A percentile compares a stretch with the other conserved stretches of the same genome.
phyloP scores from a whole-genome alignment of 805 yeast genomes.

The Pichia heedii region DNA sequence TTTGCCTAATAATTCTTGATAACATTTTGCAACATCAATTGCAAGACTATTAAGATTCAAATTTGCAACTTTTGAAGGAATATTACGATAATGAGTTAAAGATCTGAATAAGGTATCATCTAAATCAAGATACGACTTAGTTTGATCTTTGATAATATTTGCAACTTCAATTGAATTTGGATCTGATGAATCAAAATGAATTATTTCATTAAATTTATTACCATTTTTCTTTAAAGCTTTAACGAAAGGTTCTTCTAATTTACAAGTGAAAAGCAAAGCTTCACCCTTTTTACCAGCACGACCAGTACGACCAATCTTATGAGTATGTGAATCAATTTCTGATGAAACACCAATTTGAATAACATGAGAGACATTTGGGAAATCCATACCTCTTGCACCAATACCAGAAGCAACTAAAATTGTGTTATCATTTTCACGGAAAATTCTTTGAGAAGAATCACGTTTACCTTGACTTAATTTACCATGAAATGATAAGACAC shows the following conservation, averaged over 20 bases:
- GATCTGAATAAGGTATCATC: slow-evolving; percentile 12
- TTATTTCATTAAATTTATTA: slow-evolving; percentile 41
- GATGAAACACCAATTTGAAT: slow-evolving; percentile 73
- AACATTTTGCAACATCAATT: slow-evolving; percentile 26
- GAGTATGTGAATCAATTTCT: slow-evolving; percentile 73
- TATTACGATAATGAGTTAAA: slow-evolving; percentile 14
- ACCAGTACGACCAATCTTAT: slow-evolving; percentile 94
- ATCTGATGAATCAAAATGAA: slow-evolving; percentile 29
- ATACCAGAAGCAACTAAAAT: slow-evolving; percentile 82
- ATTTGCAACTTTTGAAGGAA: slow-evolving; percentile 21
- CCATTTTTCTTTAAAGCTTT: slow-evolving; percentile 42
- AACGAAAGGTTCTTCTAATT: slow-evolving; percentile 49
- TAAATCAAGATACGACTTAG: slow-evolving; percentile 8
- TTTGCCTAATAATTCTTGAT: slow-evolving; percentile 20
- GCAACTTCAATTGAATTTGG: slow-evolving; percentile 30
- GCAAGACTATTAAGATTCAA: slow-evolving; percentile 26
- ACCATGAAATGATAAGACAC: slow-evolving; percentile 48
- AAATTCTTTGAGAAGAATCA: slow-evolving; percentile 22
- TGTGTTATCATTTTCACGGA: slow-evolving; percentile 34
- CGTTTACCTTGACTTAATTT: slow-evolving; percentile 62
- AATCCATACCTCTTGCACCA: slow-evolving; percentile 95
- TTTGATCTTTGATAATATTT: slow-evolving; percentile 17
- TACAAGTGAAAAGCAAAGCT: slow-evolving; percentile 51
- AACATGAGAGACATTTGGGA: slow-evolving; percentile 80
- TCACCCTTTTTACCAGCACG: slow-evolving; percentile 79